phyloP scores from a whole-genome alignment of 2,329 filamentous ascomycete genomes.

The Alternaria brassicae region DNA sequence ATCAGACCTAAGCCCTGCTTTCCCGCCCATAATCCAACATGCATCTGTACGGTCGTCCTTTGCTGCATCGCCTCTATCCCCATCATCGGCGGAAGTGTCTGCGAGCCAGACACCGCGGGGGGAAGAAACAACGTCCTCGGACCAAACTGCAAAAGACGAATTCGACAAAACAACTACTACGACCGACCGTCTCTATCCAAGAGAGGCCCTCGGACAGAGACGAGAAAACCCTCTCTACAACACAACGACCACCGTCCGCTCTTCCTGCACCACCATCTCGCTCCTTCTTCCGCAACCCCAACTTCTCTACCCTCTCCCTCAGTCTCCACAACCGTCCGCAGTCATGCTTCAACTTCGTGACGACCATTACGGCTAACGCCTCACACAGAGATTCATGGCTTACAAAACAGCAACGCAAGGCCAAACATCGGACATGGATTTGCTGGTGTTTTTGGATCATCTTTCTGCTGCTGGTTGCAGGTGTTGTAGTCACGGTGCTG shows the following conservation, averaged over 20 bases:
- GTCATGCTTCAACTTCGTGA: conserved; percentile 43
- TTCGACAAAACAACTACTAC: conserved; percentile 15
- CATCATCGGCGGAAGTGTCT: not conserved
- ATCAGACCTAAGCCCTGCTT: conserved; percentile 20
- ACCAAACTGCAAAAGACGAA: conserved; percentile 22
- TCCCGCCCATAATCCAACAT: conserved; percentile 11
- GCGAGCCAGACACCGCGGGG: not conserved
- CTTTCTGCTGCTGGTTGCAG: conserved; percentile 56
- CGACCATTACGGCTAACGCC: conserved; percentile 39
- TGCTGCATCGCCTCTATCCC: not conserved
- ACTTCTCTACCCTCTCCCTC: conserved; percentile 33
- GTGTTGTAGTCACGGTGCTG: conserved; percentile 55
- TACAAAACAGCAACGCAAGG: conserved; percentile 58
- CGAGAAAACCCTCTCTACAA: not conserved
- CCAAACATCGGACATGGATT: conserved; percentile 55
- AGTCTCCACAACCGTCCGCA: conserved; percentile 35
- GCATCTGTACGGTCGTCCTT: not conserved
- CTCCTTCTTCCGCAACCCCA: conserved; percentile 19
- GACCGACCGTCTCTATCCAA: conserved; percentile 2
- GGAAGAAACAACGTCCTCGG: not conserved
- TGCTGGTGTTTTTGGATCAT: conserved; percentile 58
- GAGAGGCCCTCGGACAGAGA: not conserved
- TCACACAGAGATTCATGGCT: conserved; percentile 62
- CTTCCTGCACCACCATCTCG: not conserved
- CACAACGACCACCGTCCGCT: not conserved